Conservation (phyloP, 495 filamentous ascomycete species). For the Sordaria brevicollis region DNA sequence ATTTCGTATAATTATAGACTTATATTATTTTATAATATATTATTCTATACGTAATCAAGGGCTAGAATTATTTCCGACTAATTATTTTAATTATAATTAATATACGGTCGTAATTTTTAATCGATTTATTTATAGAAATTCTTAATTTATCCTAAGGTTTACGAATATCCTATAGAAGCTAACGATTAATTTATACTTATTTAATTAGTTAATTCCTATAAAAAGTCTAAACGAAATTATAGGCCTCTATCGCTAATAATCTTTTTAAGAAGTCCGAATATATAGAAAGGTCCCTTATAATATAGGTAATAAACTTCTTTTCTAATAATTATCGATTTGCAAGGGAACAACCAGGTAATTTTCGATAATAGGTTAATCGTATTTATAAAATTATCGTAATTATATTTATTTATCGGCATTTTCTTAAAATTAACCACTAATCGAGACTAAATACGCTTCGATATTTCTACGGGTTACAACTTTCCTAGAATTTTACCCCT, state of each 20-base stretch:
- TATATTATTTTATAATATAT: too few species aligned
- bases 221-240: neutral
- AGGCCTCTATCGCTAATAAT: too few species aligned
- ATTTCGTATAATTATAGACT: too few species aligned
- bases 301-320: too few species aligned
- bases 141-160: neutral
- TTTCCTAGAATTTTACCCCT: neutral
- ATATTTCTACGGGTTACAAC: neutral
- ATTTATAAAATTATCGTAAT: neutral
- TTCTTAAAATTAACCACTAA: slow-evolving; percentile 2
- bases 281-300: neutral
- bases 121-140: neutral
- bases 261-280: neutral
- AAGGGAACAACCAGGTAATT: too few species aligned
- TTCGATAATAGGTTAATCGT: too few species aligned
- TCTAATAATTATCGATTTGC: too few species aligned
- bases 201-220: neutral
- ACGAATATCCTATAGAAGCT: too few species aligned
- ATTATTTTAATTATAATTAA: too few species aligned
- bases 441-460: neutral
- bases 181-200: too few species aligned
- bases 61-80: neutral
- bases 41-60: too few species aligned
- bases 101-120: neutral
- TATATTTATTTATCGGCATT: neutral